Evolutionary conservation across 2,329 filamentous ascomycete genomes (phyloP).

Genomic region (Fusarium sp.): DNA sequence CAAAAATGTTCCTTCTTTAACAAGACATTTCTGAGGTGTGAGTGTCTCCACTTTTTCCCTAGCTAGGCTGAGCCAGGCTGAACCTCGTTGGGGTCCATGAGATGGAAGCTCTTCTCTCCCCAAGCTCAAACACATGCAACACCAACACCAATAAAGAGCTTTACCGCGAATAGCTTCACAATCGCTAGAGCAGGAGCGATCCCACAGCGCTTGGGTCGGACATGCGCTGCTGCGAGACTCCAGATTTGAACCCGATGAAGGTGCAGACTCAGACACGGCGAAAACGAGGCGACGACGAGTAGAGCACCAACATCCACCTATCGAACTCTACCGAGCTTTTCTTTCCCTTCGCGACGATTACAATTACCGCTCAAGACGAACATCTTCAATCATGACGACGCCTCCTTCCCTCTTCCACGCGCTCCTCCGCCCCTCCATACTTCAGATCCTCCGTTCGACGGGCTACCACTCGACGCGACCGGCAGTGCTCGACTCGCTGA

Average conservation of each 20-base stretch:
- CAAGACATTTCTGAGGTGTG: not conserved
- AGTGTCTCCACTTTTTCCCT: conserved; percentile 24
- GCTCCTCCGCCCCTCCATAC: conserved; percentile 82
- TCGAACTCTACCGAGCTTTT: conserved; percentile 3
- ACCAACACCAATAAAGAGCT: conserved; percentile 8
- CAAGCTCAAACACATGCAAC: conserved; percentile 4
- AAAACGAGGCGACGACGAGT: conserved; percentile 40
- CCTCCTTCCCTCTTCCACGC: conserved; percentile 68
- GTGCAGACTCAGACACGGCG: conserved; percentile 37
- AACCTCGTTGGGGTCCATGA: conserved; percentile 3
- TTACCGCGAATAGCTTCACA: conserved; percentile 13
- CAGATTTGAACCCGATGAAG: conserved; percentile 45
- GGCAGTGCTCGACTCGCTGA: conserved; percentile 84
- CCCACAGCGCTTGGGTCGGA: conserved; percentile 36
- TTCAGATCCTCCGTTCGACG: conserved; percentile 89
- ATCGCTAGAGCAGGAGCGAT: not conserved
- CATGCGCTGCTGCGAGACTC: conserved; percentile 45
- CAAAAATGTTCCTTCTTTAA: not conserved
- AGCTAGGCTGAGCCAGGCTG: conserved; percentile 9
- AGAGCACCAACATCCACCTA: conserved; percentile 14
- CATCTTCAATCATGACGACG: conserved; percentile 53
- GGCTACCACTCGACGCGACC: conserved; percentile 86
- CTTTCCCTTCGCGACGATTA: not conserved
- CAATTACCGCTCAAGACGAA: not conserved
- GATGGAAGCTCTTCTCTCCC: conserved; percentile 25